These are phyloP conservation scores for Kalanchoe fedtschenkoi DNA, from an alignment of 164 flowering plant genomes.

Conservation along the genomic window DNA sequence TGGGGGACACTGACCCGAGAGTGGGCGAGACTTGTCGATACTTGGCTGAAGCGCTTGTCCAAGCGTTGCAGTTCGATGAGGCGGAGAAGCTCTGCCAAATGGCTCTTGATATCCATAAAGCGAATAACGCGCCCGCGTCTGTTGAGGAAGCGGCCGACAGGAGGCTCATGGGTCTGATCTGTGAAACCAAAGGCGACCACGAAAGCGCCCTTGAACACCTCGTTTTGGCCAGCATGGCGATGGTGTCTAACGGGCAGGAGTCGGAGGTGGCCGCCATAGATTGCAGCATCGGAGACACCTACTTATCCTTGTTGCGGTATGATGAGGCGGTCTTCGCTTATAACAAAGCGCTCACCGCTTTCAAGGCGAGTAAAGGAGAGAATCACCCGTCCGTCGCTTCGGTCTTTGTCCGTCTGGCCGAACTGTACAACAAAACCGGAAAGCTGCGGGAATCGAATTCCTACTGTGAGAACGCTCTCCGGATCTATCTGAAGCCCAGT, in stretches of 20 bases:
- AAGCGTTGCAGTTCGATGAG: slow-evolving; percentile 33
- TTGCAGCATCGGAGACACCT: slow-evolving; percentile 36
- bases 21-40: slow-evolving; percentile 41
- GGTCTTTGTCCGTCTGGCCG: slow-evolving; percentile 82
- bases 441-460: slow-evolving; percentile 67
- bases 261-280: slow-evolving; percentile 28
- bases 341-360: slow-evolving; percentile 80
- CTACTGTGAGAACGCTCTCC: slow-evolving; percentile 82
- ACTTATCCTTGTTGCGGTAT: slow-evolving; percentile 63
- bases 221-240: slow-evolving; percentile 33
- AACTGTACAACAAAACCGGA: slow-evolving; percentile 72
- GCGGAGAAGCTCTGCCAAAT: slow-evolving; percentile 25
- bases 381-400: slow-evolving; percentile 82
- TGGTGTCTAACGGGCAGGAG: slow-evolving; percentile 26
- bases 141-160: slow-evolving; percentile 32
- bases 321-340: slow-evolving; percentile 88
- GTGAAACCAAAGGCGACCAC: slow-evolving; percentile 26
- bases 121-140: slow-evolving; percentile 21
- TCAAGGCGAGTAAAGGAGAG: slow-evolving; percentile 79
- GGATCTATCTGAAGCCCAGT: slow-evolving; percentile 63
- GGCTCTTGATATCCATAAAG: slow-evolving; percentile 24
- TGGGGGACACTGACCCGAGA: slow-evolving; percentile 75
- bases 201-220: slow-evolving; percentile 36
- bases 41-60: slow-evolving; percentile 31
- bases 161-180: slow-evolving; percentile 31